A percentile compares a stretch with the other conserved stretches of the same genome.
Conservation (phyloP, 805 yeast genomes). For the Hagleromyces aurorensis region DNA sequence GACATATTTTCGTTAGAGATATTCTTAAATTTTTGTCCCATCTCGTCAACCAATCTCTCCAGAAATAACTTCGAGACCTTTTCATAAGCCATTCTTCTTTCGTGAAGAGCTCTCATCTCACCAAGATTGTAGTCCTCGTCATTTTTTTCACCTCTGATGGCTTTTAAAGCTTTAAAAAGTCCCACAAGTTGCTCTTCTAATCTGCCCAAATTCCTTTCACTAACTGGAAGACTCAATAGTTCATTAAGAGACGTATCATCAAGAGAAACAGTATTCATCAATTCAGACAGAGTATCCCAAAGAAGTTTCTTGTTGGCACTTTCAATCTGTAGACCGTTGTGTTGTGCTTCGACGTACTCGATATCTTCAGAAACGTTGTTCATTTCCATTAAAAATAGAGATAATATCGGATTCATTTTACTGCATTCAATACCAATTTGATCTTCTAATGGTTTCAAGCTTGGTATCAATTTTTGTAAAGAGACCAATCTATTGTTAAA, state of each 20-base stretch:
- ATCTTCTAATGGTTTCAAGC: slow-evolving; percentile 36
- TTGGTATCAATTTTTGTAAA: slow-evolving; percentile 38
- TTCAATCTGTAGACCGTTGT: slow-evolving; percentile 76
- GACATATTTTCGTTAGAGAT: slow-evolving; percentile 29
- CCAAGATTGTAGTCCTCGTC: slow-evolving; percentile 42
- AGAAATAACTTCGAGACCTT: slow-evolving; percentile 45
- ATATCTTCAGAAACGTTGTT: slow-evolving; percentile 62
- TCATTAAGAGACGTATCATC: slow-evolving; percentile 45
- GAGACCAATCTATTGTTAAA: slow-evolving; percentile 50
- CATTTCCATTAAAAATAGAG: slow-evolving; percentile 52
- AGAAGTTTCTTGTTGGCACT: slow-evolving; percentile 73
- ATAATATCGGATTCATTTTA: slow-evolving; percentile 44
- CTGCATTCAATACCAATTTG: slow-evolving; percentile 47
- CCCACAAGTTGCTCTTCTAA: slow-evolving; percentile 51
- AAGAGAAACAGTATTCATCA: slow-evolving; percentile 63
- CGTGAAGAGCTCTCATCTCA: slow-evolving; percentile 63
- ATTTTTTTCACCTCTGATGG: slow-evolving; percentile 45
- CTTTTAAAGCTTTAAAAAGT: slow-evolving; percentile 55
- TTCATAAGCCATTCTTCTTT: slow-evolving; percentile 56
- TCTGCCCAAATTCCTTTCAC: slow-evolving; percentile 36
- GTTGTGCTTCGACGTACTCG: slow-evolving; percentile 60
- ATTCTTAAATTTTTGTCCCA: slow-evolving; percentile 37
- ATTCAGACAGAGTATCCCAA: slow-evolving; percentile 59
- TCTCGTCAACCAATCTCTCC: slow-evolving; percentile 36
- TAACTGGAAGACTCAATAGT: slow-evolving; percentile 42